Percentiles rank a stretch among this genome's conserved stretches.
Evolutionary conservation across 257 asterid genomes (phyloP).

Genomic region (Salvia miltiorrhiza): DNA sequence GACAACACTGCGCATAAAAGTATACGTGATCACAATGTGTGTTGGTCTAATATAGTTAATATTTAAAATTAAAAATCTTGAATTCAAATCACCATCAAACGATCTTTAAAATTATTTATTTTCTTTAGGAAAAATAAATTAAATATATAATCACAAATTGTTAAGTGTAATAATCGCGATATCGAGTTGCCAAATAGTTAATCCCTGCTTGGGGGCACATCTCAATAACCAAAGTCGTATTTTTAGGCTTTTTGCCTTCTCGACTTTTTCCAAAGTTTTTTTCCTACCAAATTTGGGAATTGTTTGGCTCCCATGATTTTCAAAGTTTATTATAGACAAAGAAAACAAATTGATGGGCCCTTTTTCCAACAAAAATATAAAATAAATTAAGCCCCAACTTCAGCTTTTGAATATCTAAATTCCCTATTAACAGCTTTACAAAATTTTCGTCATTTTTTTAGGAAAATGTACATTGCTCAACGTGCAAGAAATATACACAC

Average conservation of each 20-base stretch:
- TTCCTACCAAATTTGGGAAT: neutral
- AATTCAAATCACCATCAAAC: too few relatives aligned
- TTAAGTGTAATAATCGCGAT: slow-evolving; percentile 22
- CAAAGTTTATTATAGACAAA: slow-evolving; percentile 3
- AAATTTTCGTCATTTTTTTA: neutral
- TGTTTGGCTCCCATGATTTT: slow-evolving; percentile 19
- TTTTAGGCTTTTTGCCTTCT: slow-evolving; percentile 9
- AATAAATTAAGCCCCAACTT: neutral
- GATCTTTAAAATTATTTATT: too few relatives aligned
- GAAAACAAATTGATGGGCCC: slow-evolving; percentile 17
- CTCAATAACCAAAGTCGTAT: slow-evolving; percentile 19
- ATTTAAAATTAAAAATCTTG: too few relatives aligned
- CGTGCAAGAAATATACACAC: slow-evolving; percentile 16
- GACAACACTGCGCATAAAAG: too few relatives aligned
- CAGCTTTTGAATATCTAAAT: neutral
- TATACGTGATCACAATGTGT: too few relatives aligned
- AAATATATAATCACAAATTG: neutral
- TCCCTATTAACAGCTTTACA: neutral
- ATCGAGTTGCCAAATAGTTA: neutral
- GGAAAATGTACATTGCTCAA: neutral
- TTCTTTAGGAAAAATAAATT: too few relatives aligned
- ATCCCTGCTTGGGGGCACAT: slow-evolving; percentile 15
- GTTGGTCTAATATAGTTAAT: too few relatives aligned
- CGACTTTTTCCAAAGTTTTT: neutral
- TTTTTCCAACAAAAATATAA: neutral